These are phyloP conservation scores for Purpureocillium takamizusanense DNA, from an alignment of 2,329 filamentous ascomycete genomes.

Conservation along the genomic window DNA sequence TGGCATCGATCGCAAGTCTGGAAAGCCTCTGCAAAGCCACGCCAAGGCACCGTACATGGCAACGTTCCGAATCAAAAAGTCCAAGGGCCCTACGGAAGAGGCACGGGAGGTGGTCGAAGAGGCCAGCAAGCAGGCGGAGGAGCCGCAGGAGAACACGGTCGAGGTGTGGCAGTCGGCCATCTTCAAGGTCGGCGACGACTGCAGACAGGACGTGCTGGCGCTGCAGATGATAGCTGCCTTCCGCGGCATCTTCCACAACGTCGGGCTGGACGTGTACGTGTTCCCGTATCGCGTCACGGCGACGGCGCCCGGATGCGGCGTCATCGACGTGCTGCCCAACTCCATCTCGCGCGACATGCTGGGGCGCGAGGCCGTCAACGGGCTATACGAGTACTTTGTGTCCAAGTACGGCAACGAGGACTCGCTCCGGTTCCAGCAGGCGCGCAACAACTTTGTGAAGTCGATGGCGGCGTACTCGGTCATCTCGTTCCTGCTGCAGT, in stretches of 20 bases:
- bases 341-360: conserved; percentile 99
- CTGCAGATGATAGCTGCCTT: conserved; percentile 98
- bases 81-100: conserved; percentile 44
- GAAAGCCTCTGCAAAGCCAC: conserved; percentile 93
- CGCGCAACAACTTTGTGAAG: conserved; percentile 95
- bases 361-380: conserved; percentile 93
- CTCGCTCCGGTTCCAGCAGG: conserved; percentile 88
- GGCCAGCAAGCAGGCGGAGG: conserved; percentile 25
- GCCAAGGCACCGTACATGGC: conserved; percentile 99
- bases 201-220: conserved; percentile 90
- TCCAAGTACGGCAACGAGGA: conserved; percentile 97
- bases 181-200: conserved; percentile 99
- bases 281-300: conserved; percentile 96
- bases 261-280: conserved; percentile 93
- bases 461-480: conserved; percentile 98
- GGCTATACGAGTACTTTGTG: conserved; percentile 95
- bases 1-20: conserved; percentile 95
- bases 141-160: conserved; percentile 47
- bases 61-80: conserved; percentile 92
- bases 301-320: conserved; percentile 91
- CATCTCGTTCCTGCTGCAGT: conserved; percentile 92
- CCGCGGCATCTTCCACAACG: conserved; percentile 89
- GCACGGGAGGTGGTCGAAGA: conserved; percentile 43
- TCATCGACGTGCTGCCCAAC: conserved; percentile 96
- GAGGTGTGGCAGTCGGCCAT: conserved; percentile 99